phyloP scores from a whole-genome alignment of 2,329 filamentous ascomycete species.

The Curvularia lunata region DNA sequence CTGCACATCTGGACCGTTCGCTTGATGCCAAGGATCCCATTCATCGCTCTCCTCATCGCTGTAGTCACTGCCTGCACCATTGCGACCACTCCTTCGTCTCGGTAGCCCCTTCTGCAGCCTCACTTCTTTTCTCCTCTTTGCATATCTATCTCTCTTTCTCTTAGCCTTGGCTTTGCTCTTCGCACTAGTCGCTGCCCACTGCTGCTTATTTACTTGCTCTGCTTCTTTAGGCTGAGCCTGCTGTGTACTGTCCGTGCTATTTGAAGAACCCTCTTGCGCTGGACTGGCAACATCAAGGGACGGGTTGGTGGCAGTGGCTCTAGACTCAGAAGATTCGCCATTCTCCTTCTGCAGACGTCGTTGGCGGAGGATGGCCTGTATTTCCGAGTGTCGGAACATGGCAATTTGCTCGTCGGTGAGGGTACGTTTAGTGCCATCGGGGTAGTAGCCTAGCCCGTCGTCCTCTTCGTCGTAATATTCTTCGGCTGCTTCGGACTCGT shows the following conservation, averaged over 20 bases:
- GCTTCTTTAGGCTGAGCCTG: constrained; percentile 22
- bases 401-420: constrained; percentile 89
- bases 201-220: constrained; percentile 30
- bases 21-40: constrained; percentile 54
- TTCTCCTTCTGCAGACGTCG: constrained; percentile 34
- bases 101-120: constrained; percentile 21
- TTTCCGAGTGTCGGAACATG: constrained; percentile 88
- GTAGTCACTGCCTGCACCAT: constrained; percentile 18
- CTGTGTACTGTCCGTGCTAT: constrained; percentile 13
- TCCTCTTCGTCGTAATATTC: constrained; percentile 56
- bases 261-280: constrained; percentile 1
- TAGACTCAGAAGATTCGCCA: constrained; percentile 23
- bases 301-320: not conserved
- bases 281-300: not conserved
- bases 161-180: constrained; percentile 36
- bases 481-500: constrained; percentile 38
- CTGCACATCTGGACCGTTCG: constrained; percentile 53
- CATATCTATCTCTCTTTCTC: constrained; percentile 34
- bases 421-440: constrained; percentile 85
- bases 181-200: constrained; percentile 37
- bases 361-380: constrained; percentile 68
- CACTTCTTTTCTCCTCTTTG: constrained; percentile 33
- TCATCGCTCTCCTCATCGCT: constrained; percentile 48
- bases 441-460: constrained; percentile 80
- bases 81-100: constrained; percentile 14